Evolutionary conservation across 352 stramenopile species (phyloP).

Genomic region (Pythium coloratum): DNA sequence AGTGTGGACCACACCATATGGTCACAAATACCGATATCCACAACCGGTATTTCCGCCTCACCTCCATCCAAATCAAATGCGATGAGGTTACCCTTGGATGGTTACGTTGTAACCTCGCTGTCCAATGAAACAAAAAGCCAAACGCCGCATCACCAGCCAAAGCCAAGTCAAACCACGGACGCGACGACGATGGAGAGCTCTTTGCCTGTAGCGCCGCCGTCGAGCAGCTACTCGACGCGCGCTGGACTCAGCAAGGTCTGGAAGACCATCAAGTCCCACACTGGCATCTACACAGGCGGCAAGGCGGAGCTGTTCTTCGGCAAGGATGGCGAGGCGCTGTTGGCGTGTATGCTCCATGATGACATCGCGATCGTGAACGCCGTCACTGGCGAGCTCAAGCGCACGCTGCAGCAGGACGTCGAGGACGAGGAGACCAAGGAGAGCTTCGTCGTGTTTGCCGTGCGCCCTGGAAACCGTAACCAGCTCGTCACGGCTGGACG

Average conservation of each 20-base stretch:
- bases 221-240: slow-evolving; percentile 58
- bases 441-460: slow-evolving; percentile 80
- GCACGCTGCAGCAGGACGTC: slow-evolving; percentile 74
- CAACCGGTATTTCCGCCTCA: background rate
- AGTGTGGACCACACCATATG: slow-evolving; percentile 1
- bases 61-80: slow-evolving; percentile 18
- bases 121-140: slow-evolving; percentile 5
- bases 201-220: background rate
- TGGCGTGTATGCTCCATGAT: slow-evolving; percentile 84
- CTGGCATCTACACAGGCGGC: slow-evolving; percentile 80
- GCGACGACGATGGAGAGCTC: slow-evolving; percentile 15
- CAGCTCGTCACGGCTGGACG: slow-evolving; percentile 84
- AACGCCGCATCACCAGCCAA: slow-evolving; percentile 4
- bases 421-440: slow-evolving; percentile 81
- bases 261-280: slow-evolving; percentile 73
- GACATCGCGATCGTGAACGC: slow-evolving; percentile 81
- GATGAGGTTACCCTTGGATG: background rate
- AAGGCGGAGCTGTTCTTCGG: slow-evolving; percentile 68
- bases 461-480: slow-evolving; percentile 61
- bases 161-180: background rate
- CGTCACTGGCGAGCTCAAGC: slow-evolving; percentile 63
- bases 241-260: slow-evolving; percentile 79
- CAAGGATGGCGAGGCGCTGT: slow-evolving; percentile 31
- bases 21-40: background rate
- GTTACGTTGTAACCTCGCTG: slow-evolving; percentile 1